A percentile compares a stretch with the other conserved stretches of the same genome.
These are phyloP conservation scores for Phylloporus scabripes DNA, from an alignment of 768 basidiomycete species.

Conservation along the genomic window DNA sequence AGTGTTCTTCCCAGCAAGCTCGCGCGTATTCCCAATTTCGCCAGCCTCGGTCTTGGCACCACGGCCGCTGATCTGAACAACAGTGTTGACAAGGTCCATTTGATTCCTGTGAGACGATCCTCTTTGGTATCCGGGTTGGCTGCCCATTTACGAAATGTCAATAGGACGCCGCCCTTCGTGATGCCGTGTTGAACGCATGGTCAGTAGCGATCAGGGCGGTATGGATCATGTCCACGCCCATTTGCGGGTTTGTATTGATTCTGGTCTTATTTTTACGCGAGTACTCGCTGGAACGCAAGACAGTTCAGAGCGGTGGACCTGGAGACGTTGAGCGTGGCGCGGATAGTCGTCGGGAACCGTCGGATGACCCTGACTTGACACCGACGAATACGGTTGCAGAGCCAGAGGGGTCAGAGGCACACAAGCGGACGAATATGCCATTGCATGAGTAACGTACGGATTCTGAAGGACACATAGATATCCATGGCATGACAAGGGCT, in stretches of 20 bases:
- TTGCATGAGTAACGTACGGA: not conserved
- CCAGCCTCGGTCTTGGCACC: conserved; percentile 29
- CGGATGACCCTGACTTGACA: not conserved
- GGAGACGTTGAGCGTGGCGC: conserved; percentile 31
- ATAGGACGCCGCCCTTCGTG: conserved; percentile 46
- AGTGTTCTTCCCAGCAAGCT: conserved; percentile 42
- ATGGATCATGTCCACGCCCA: conserved; percentile 60
- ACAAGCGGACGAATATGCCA: not conserved
- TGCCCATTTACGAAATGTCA: not conserved
- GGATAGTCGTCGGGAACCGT: not conserved
- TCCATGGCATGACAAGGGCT: not conserved
- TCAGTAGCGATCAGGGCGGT: conserved; percentile 58
- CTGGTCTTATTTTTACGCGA: conserved; percentile 49
- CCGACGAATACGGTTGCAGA: not conserved
- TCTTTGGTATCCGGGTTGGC: not conserved
- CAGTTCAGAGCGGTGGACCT: conserved; percentile 35
- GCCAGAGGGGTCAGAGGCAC: not conserved
- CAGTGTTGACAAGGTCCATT: conserved; percentile 40
- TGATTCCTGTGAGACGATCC: conserved; percentile 12
- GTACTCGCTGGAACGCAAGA: conserved; percentile 54
- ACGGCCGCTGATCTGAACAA: conserved; percentile 41
- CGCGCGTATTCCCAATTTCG: conserved; percentile 28
- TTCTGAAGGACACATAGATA: not conserved
- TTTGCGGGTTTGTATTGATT: conserved; percentile 49
- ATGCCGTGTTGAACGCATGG: conserved; percentile 55